Conservation (phyloP, 139 green algal species). For the Chlorella sp. region DNA sequence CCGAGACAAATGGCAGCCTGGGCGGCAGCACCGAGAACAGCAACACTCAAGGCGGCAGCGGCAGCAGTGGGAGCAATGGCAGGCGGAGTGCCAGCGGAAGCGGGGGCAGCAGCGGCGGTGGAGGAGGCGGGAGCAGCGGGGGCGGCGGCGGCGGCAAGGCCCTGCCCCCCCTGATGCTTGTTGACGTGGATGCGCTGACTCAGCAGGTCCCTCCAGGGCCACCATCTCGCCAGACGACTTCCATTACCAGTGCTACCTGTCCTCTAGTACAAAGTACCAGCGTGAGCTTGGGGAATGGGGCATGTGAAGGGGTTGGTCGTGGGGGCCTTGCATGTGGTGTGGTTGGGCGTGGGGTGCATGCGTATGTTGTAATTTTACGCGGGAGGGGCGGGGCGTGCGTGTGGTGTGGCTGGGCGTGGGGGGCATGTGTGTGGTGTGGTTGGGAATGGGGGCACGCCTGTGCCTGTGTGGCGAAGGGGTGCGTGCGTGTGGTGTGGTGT, state of each 20-base stretch:
- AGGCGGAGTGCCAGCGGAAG: background rate
- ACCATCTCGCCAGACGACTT: background rate
- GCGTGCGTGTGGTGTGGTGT: no score
- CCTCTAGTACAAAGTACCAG: background rate
- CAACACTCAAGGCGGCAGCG: background rate
- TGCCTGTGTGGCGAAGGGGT: no score
- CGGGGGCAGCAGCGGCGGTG: background rate
- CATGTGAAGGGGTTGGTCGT: background rate
- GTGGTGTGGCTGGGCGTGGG: no score
- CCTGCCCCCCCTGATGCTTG: slow-evolving; percentile 1
- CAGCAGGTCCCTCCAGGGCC: background rate
- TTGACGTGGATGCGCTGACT: slow-evolving; percentile 16
- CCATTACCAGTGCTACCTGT: slow-evolving; percentile 29
- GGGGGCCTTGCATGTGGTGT: background rate
- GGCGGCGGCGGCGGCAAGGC: no score
- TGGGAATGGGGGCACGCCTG: no score
- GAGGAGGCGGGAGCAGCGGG: background rate
- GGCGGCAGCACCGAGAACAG: background rate
- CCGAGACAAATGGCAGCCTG: background rate
- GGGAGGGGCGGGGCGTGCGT: no score
- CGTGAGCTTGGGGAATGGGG: background rate
- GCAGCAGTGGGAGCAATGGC: background rate
- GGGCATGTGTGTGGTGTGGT: no score
- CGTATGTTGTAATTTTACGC: no score
- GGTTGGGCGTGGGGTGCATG: background rate